Evolutionary conservation across 129 eudicot genomes (phyloP).

Genomic region (Flaveria bidentis): DNA sequence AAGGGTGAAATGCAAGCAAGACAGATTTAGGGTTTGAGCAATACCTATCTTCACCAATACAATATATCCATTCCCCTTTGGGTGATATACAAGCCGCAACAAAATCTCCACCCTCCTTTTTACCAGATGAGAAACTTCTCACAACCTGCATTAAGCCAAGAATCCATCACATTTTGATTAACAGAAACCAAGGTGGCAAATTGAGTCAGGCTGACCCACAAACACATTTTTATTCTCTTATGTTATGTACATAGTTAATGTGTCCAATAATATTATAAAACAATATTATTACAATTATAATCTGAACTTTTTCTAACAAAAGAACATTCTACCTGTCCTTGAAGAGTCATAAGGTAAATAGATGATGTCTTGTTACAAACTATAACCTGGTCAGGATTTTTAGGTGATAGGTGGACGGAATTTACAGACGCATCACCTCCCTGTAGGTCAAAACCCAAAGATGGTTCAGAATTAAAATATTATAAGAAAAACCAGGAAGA

Average conservation of each 20-base stretch:
- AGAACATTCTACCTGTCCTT: constrained; percentile 81
- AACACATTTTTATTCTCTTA: not conserved
- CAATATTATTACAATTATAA: not conserved
- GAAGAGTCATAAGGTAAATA: constrained; percentile 86
- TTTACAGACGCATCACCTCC: constrained; percentile 96
- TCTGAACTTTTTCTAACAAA: not conserved
- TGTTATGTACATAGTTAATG: not conserved
- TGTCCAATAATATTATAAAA: not conserved
- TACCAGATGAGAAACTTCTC: constrained; percentile 92
- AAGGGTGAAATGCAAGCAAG: not conserved
- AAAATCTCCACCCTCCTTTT: constrained; percentile 97
- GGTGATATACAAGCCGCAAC: constrained; percentile 96
- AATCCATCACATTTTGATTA: not conserved
- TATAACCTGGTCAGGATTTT: constrained; percentile 84
- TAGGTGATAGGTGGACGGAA: constrained; percentile 88
- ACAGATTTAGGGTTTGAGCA: not conserved
- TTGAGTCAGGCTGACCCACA: not conserved
- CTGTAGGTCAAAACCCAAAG: constrained; percentile 32
- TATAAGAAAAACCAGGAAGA: not conserved
- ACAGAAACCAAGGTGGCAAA: not conserved
- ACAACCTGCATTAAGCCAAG: constrained; percentile 52
- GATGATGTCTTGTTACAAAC: constrained; percentile 97
- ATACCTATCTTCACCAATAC: constrained; percentile 97
- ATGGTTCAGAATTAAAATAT: not conserved
- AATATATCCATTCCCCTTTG: constrained; percentile 96